These are phyloP conservation scores for Xylaria digitata DNA, from an alignment of 2,329 filamentous ascomycete genomes.

Conservation along the genomic window DNA sequence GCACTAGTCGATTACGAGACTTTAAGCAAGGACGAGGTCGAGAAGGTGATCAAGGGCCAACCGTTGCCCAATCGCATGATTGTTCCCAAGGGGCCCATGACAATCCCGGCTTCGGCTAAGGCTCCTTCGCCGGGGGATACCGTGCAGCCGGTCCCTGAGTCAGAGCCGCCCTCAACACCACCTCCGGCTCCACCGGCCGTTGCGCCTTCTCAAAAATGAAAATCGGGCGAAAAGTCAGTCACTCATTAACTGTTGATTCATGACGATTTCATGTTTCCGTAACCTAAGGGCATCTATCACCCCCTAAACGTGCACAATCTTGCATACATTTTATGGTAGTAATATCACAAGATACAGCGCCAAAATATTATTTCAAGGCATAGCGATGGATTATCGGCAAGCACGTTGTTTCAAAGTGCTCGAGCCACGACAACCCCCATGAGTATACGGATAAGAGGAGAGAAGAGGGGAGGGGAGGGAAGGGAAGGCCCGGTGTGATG, in stretches of 20 bases:
- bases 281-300: neutral
- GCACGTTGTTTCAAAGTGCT: constrained; percentile 12
- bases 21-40: constrained; percentile 86
- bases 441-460: neutral
- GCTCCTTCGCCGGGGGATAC: constrained; percentile 41
- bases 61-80: constrained; percentile 77
- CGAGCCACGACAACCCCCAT: neutral
- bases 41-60: constrained; percentile 89
- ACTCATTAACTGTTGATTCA: constrained; percentile 8
- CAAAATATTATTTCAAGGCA: constrained; percentile 24
- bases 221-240: neutral
- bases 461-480: neutral
- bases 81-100: constrained; percentile 70
- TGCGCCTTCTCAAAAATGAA: constrained; percentile 33
- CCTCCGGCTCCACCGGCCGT: constrained; percentile 45
- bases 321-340: neutral
- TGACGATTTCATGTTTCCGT: constrained; percentile 12
- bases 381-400: constrained; percentile 25
- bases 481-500: neutral
- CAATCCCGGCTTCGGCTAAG: constrained; percentile 66
- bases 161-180: constrained; percentile 44
- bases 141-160: constrained; percentile 36
- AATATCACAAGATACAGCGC: constrained; percentile 19
- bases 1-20: constrained; percentile 96
- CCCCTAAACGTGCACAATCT: constrained; percentile 6